Evolutionary conservation across 331 rosid species (phyloP).

Genomic region (Pyrus hybrid): DNA sequence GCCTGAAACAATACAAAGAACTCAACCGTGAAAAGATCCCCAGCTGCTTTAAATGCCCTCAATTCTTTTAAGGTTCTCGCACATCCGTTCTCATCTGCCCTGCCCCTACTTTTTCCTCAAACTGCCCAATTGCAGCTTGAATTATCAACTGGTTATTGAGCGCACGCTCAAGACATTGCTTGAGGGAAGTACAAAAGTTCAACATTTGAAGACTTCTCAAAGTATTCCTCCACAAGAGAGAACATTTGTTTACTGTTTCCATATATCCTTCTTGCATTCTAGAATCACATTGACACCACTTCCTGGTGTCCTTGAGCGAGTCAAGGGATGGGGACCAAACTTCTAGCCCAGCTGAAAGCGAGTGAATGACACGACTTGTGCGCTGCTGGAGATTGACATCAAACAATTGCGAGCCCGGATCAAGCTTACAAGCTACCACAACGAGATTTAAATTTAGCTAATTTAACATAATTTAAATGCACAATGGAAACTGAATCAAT

Average conservation of each 20-base stretch:
- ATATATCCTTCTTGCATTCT: slow-evolving; percentile 56
- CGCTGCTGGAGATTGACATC: slow-evolving; percentile 13
- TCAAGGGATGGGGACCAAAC: slow-evolving; percentile 51
- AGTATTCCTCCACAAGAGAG: slow-evolving; percentile 55
- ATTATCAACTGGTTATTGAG: slow-evolving; percentile 48
- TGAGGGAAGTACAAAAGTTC: slow-evolving; percentile 64
- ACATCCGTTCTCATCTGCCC: too few relatives aligned
- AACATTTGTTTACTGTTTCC: slow-evolving; percentile 54
- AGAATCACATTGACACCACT: slow-evolving; percentile 49
- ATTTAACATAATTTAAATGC: background rate
- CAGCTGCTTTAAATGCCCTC: slow-evolving; percentile 56
- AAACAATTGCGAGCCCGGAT: too few relatives aligned
- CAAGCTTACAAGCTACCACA: too few relatives aligned
- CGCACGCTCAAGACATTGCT: slow-evolving; percentile 50
- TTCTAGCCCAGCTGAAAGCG: slow-evolving; percentile 52
- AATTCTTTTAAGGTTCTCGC: slow-evolving; percentile 53
- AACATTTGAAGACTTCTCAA: slow-evolving; percentile 56
- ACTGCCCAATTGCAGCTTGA: slow-evolving; percentile 45
- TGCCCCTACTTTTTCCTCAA: slow-evolving; percentile 40
- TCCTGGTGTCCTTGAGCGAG: slow-evolving; percentile 68
- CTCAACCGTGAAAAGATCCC: slow-evolving; percentile 57
- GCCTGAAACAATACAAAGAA: slow-evolving; percentile 45
- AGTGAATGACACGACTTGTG: slow-evolving; percentile 53
- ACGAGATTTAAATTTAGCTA: background rate
- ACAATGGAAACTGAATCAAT: background rate